Evolutionary conservation across 768 basidiomycete species (phyloP), one percentile per base, ranked within the genome.

Genomic region (Tylopilus sp.): DNA sequence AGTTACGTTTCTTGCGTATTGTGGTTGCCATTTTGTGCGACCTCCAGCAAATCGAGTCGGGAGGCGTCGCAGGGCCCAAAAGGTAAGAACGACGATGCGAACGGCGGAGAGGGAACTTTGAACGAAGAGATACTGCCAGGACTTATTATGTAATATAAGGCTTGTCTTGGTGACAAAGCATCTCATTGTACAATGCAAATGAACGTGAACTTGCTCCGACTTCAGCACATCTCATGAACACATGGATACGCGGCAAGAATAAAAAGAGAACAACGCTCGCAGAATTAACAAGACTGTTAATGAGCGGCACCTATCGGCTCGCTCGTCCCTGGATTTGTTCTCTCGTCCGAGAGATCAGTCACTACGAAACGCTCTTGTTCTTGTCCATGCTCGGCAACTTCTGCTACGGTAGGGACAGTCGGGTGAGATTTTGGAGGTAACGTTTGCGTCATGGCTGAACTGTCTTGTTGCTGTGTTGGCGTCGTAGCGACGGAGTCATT

Each of bases 1-100:
- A n/a, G n/a, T n/a, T n/a, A n/a, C n/a, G n/a, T n/a, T n/a, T n/a
- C n/a, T n/a, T n/a, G n/a, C n/a, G n/a, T 28, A 90, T 80, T 47
- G 86, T 83, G 33, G 80, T 79, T 35, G 74, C 68, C 75, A 78
- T 78, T 25, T 44, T 56, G 28, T 21, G 5, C 18, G 40, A 53
- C 53, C 44, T 41, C 20, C 51, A 53, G 45, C 31, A 53, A 40
- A 35, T 58, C 22, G 40, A 20, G 36, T 33, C 44, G 43, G 42
- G 44, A 48, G 23, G n/a, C 12, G 45, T 47, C 23, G 17, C 50
- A 44, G 33, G 36, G 22, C 30, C 48, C 49, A 58, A 35, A 41
- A 42, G 53, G 38, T 48, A 48, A 47, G 40, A 40, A 40, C 53
- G 28, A 53, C 26, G 52, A 53, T 50, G 50, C 45, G 50, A 55